Percentiles rank a stretch among this genome's conserved stretches.
phyloP scores from a whole-genome alignment of 2,329 filamentous ascomycete genomes.

The Berkeleyomyces basicola region DNA sequence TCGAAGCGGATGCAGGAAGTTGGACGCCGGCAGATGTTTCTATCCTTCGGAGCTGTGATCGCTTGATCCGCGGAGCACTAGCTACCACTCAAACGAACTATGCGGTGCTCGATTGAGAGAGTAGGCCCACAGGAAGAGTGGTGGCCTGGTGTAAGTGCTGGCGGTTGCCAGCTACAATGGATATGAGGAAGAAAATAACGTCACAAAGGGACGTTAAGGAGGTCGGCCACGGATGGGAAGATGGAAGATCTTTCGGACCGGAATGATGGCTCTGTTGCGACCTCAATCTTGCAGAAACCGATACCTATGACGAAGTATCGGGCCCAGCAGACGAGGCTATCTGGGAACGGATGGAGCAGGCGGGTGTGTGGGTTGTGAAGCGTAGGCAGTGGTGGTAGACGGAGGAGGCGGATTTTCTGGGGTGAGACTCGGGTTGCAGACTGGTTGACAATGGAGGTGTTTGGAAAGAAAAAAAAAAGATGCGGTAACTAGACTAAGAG shows the following conservation, averaged over 20 bases:
- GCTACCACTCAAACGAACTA: constrained; percentile 95
- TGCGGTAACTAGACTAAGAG: not conserved
- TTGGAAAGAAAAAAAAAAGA: not conserved
- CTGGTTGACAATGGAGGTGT: not conserved
- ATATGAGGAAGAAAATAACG: constrained; percentile 31
- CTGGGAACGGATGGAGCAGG: constrained; percentile 11
- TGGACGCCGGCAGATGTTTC: constrained; percentile 7
- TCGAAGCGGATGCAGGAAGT: constrained; percentile 10
- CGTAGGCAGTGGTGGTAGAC: not conserved
- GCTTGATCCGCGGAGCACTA: constrained; percentile 73
- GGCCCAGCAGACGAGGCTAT: constrained; percentile 48
- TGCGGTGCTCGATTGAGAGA: constrained; percentile 89
- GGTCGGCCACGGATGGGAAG: constrained; percentile 71
- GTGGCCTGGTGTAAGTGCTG: constrained; percentile 50
- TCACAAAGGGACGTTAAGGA: constrained; percentile 69
- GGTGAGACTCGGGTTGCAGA: not conserved
- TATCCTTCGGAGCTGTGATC: constrained; percentile 10
- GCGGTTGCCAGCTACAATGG: constrained; percentile 66
- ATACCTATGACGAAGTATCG: constrained; percentile 72
- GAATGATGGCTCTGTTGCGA: constrained; percentile 63
- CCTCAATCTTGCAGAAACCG: constrained; percentile 60
- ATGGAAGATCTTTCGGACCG: constrained; percentile 64
- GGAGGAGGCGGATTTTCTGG: not conserved
- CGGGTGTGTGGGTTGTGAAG: not conserved
- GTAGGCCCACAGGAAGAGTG: constrained; percentile 65